Percentiles rank a stretch among this genome's conserved stretches.
Evolutionary conservation across 495 filamentous ascomycete genomes (phyloP).

Genomic region (Xylaria intraflava): DNA sequence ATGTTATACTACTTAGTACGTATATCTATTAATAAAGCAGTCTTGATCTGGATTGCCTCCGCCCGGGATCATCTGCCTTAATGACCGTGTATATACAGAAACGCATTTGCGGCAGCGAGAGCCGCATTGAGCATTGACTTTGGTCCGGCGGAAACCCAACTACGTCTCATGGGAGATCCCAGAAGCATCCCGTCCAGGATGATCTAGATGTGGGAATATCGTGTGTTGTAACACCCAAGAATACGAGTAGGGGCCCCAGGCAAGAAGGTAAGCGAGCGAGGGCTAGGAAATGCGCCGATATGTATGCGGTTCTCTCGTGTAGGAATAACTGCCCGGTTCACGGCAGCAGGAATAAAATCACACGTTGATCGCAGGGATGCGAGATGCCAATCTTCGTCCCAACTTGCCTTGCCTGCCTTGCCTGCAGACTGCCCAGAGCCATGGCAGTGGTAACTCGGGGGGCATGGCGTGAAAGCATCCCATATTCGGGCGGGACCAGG

Average conservation of each 20-base stretch:
- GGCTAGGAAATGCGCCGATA: too few species aligned
- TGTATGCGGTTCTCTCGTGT: too few species aligned
- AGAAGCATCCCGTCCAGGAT: not conserved
- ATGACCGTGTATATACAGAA: conserved; percentile 5
- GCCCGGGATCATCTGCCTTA: conserved; percentile 1
- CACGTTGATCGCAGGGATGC: conserved; percentile 4
- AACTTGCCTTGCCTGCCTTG: not conserved
- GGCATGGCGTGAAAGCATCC: not conserved
- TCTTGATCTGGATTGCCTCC: too few species aligned
- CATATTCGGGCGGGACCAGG: conserved; percentile 2
- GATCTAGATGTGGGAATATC: not conserved
- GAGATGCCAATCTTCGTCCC: not conserved
- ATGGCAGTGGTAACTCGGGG: conserved; percentile 9
- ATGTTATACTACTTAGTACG: too few species aligned
- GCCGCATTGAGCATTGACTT: not conserved
- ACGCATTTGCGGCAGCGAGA: not conserved
- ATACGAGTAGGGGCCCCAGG: not conserved
- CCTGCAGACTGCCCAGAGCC: conserved; percentile 11
- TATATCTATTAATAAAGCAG: too few species aligned
- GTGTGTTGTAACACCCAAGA: not conserved
- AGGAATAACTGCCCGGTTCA: too few species aligned
- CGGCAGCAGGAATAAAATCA: not conserved
- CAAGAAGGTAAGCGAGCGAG: not conserved
- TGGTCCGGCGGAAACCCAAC: not conserved
- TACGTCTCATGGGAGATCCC: not conserved